Percentiles rank a stretch among this genome's conserved stretches.
phyloP scores from a whole-genome alignment of 805 yeast species.

The Wickerhamomyces queroliae region DNA sequence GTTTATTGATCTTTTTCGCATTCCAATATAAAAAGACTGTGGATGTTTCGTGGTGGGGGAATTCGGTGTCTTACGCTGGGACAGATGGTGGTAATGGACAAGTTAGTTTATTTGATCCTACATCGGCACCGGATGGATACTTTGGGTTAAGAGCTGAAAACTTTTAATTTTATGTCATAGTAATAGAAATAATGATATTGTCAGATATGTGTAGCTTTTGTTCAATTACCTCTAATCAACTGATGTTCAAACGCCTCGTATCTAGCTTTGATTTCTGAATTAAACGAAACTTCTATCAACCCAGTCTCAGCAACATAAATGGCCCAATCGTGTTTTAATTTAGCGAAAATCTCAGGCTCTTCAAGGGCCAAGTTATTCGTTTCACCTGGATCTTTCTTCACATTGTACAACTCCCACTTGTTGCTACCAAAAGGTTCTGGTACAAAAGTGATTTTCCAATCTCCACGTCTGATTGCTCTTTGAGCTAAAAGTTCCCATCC shows the following conservation, averaged over 20 bases:
- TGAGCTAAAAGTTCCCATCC: constrained; percentile 60
- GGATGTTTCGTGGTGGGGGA: constrained; percentile 71
- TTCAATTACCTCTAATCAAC: no score
- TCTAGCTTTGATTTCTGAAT: background rate
- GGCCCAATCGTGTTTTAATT: constrained; percentile 42
- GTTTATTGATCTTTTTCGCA: constrained; percentile 41
- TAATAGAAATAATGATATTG: no score
- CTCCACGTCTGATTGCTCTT: constrained; percentile 47
- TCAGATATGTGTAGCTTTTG: no score
- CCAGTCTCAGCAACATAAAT: constrained; percentile 49
- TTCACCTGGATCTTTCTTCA: constrained; percentile 46
- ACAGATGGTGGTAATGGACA: constrained; percentile 25
- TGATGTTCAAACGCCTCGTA: background rate
- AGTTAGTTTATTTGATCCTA: constrained; percentile 10
- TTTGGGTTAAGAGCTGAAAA: constrained; percentile 24
- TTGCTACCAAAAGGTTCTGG: constrained; percentile 45
- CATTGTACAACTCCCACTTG: constrained; percentile 42
- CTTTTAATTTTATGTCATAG: no score
- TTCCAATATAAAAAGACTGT: constrained; percentile 33
- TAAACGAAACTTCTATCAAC: constrained; percentile 26
- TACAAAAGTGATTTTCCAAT: constrained; percentile 40
- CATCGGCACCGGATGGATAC: constrained; percentile 28
- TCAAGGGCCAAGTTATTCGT: constrained; percentile 34
- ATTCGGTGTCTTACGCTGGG: constrained; percentile 28
- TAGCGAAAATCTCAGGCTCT: constrained; percentile 32